Conservation (phyloP, 495 filamentous ascomycete species). For the Astrocystis sublimbata region DNA sequence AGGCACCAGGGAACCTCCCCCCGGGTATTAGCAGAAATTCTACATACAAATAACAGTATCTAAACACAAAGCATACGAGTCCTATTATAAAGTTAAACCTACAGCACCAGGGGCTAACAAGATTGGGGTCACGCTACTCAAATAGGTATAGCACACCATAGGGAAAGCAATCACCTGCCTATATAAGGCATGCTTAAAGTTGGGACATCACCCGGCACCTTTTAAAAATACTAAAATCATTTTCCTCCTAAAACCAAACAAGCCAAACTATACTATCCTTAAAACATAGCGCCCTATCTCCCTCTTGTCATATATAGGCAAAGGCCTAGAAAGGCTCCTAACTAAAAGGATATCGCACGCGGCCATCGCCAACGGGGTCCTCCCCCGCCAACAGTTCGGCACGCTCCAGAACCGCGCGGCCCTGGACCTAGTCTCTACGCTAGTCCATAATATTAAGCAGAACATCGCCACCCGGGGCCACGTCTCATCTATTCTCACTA, state of each 20-base stretch:
- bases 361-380: background rate
- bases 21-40: background rate
- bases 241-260: background rate
- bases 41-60: too few relatives aligned
- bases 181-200: background rate
- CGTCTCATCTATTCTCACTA: background rate
- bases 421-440: background rate
- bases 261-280: background rate
- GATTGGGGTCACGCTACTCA: background rate
- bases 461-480: background rate
- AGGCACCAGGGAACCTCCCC: background rate
- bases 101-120: background rate
- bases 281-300: constrained; percentile 16
- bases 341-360: background rate
- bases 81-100: background rate
- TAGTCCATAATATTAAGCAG: background rate
- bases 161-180: background rate
- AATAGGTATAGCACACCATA: background rate
- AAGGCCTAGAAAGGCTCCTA: background rate
- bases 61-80: background rate
- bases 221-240: background rate
- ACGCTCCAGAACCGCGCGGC: background rate
- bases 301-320: background rate
- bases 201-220: background rate
- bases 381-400: background rate